Percentiles rank a stretch among this genome's conserved stretches.
These are phyloP conservation scores for Hericium coralloides DNA, from an alignment of 768 basidiomycete species.

Conservation along the genomic window DNA sequence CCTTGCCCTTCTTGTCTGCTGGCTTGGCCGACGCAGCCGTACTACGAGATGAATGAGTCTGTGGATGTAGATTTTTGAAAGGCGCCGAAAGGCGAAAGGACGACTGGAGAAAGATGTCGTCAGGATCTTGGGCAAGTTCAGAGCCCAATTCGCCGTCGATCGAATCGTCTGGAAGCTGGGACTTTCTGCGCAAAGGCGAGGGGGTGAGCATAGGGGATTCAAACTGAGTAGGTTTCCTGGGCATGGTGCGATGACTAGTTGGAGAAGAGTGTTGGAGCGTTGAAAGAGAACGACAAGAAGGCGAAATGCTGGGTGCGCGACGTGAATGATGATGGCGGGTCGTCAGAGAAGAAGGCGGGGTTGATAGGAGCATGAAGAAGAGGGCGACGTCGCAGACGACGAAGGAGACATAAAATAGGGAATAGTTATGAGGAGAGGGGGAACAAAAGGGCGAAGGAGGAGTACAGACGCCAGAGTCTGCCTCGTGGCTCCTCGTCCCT, in stretches of 20 bases:
- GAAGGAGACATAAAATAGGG: not conserved
- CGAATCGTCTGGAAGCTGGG: constrained; percentile 5
- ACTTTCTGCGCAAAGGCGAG: constrained; percentile 13
- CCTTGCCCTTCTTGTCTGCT: not conserved
- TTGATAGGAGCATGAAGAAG: not conserved
- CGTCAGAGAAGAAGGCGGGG: not conserved
- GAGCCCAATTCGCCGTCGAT: constrained; percentile 5
- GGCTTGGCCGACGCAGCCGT: not conserved
- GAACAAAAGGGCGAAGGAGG: not conserved
- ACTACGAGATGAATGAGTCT: not conserved
- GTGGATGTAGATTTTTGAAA: not conserved
- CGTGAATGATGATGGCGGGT: not conserved
- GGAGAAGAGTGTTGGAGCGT: not conserved
- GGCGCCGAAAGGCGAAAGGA: not conserved
- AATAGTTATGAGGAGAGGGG: not conserved
- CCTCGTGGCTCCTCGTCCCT: not conserved
- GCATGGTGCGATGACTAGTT: not conserved
- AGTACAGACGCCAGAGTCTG: too few relatives aligned
- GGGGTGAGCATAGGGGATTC: constrained; percentile 10
- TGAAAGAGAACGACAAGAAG: not conserved
- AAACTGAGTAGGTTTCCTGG: not conserved
- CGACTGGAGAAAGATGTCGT: constrained; percentile 9
- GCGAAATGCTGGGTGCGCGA: not conserved
- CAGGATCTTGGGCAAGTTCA: constrained; percentile 5
- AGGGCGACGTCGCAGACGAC: not conserved